A percentile compares a stretch with the other conserved stretches of the same genome.
These are phyloP conservation scores for Solanum sparsipilum DNA, from an alignment of 257 asterid genomes.

Conservation along the genomic window DNA sequence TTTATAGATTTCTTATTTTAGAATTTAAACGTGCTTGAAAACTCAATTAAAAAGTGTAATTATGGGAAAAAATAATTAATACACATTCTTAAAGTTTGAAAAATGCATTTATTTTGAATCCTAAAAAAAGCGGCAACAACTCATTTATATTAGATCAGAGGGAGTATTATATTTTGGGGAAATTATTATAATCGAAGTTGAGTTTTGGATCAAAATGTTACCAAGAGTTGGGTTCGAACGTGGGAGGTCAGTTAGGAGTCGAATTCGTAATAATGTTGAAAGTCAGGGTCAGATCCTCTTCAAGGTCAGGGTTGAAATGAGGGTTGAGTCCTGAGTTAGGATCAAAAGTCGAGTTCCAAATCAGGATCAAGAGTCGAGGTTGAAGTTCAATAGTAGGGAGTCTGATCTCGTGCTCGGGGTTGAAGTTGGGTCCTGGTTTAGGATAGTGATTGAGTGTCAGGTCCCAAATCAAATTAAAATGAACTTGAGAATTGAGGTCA, in stretches of 20 bases:
- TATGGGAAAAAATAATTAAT: background rate
- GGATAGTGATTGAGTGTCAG: background rate
- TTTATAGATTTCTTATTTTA: too few relatives aligned
- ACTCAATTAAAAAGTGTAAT: background rate
- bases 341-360: too few relatives aligned
- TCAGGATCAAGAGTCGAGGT: background rate
- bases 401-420: background rate
- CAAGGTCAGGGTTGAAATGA: background rate
- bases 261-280: too few relatives aligned
- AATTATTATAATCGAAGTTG: background rate
- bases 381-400: background rate
- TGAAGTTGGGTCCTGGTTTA: background rate
- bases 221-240: background rate
- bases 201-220: too few relatives aligned
- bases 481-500: background rate
- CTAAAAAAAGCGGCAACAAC: too few relatives aligned
- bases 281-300: background rate
- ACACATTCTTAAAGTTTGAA: too few relatives aligned
- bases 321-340: fast-evolving
- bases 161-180: background rate
- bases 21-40: background rate
- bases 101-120: too few relatives aligned
- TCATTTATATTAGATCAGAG: background rate
- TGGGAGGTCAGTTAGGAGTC: background rate
- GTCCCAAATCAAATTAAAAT: background rate